Conservation (phyloP, 192 early-diverging fungal genomes). For the Backusella morwellensis region DNA sequence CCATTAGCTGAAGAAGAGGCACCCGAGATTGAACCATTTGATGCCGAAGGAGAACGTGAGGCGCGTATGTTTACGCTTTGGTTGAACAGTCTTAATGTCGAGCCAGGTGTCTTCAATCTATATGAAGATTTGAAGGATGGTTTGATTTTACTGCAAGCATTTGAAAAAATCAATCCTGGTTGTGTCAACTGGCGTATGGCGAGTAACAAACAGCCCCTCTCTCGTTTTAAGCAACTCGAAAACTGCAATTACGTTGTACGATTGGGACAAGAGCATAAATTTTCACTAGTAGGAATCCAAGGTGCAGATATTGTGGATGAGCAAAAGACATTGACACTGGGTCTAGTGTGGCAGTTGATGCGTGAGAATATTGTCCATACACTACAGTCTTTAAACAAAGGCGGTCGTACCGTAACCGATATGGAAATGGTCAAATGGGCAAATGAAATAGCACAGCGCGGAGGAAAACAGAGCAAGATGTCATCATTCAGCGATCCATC, state of each 20-base stretch:
- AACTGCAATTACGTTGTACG: slow-evolving; percentile 95
- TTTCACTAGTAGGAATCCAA: slow-evolving; percentile 95
- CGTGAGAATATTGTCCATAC: slow-evolving; percentile 95
- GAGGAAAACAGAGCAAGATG: slow-evolving; percentile 71
- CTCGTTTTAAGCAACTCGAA: slow-evolving; percentile 97
- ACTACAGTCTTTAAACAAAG: slow-evolving; percentile 78
- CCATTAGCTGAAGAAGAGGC: slow-evolving; percentile 89
- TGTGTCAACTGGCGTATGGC: slow-evolving; percentile 93
- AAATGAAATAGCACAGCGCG: slow-evolving; percentile 72
- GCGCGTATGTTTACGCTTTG: slow-evolving; percentile 93
- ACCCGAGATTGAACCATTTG: slow-evolving; percentile 86
- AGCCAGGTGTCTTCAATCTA: slow-evolving; percentile 96
- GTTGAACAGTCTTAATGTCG: slow-evolving; percentile 96
- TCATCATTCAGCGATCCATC: slow-evolving; percentile 81
- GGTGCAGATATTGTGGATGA: slow-evolving; percentile 95
- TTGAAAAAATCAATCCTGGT: slow-evolving; percentile 90
- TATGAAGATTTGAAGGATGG: slow-evolving; percentile 96
- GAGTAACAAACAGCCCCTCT: slow-evolving; percentile 71
- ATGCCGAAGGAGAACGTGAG: slow-evolving; percentile 80
- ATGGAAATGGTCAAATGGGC: slow-evolving; percentile 94
- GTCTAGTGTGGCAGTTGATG: slow-evolving; percentile 99
- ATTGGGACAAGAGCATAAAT: slow-evolving; percentile 81
- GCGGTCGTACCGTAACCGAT: slow-evolving; percentile 87
- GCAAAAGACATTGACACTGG: slow-evolving; percentile 84
- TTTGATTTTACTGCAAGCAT: slow-evolving; percentile 88